phyloP scores from a whole-genome alignment of 768 basidiomycete genomes.

The Leccinum subtestaceum region DNA sequence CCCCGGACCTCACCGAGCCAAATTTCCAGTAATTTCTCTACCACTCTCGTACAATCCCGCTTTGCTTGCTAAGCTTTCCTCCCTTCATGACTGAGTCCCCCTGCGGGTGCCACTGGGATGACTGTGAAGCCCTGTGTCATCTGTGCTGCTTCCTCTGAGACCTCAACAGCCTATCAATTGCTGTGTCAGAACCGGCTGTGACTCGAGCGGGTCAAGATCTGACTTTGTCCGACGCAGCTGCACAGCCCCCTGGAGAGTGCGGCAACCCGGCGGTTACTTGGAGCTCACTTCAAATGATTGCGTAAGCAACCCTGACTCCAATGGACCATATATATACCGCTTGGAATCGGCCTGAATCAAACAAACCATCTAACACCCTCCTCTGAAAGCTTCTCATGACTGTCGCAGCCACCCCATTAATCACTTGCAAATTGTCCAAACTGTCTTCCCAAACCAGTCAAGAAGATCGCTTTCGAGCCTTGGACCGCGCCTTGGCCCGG shows the following conservation, averaged over 20 bases:
- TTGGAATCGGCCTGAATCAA: background rate
- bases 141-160: background rate
- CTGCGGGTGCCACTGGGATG: background rate
- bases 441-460: conserved; percentile 23
- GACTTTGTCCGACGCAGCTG: no score
- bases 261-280: no score
- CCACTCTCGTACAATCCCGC: background rate
- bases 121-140: background rate
- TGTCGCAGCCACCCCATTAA: conserved; percentile 10
- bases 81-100: background rate
- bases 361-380: background rate
- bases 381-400: conserved; percentile 22
- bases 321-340: background rate
- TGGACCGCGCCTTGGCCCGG: conserved; percentile 32
- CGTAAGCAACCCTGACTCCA: background rate
- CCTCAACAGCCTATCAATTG: background rate
- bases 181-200: background rate
- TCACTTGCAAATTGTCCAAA: conserved; percentile 32
- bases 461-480: conserved; percentile 30
- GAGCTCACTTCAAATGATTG: background rate
- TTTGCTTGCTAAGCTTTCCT: background rate
- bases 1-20: background rate
- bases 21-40: conserved; percentile 4
- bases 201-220: background rate
- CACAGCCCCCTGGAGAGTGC: no score